These are phyloP conservation scores for Pinus taeda DNA, from an alignment of 75 land plant species.

Conservation along the genomic window DNA sequence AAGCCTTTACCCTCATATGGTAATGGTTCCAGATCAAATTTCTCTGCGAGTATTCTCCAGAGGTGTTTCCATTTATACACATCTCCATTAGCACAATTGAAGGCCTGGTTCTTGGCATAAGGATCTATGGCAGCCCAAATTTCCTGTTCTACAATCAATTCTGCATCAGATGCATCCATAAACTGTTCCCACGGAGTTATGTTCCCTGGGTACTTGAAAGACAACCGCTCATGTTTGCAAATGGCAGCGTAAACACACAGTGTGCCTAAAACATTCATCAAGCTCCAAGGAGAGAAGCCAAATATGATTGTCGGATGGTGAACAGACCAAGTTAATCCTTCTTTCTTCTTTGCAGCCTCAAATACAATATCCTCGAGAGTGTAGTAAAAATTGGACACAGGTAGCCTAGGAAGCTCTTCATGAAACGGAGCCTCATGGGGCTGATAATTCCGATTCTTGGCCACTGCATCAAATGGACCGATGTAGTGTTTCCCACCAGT, in stretches of 20 bases:
- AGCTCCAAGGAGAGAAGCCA: constrained; percentile 37
- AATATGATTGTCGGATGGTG: constrained; percentile 43
- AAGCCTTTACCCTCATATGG: constrained; percentile 7
- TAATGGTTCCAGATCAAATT: constrained; percentile 46
- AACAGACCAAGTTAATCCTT: constrained; percentile 33
- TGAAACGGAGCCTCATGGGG: constrained; percentile 61
- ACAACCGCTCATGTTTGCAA: constrained; percentile 52
- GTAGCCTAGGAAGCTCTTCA: constrained; percentile 66
- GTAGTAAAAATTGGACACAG: constrained; percentile 64
- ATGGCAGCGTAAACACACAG: constrained; percentile 58
- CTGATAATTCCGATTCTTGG: constrained; percentile 6
- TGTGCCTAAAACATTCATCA: constrained; percentile 53
- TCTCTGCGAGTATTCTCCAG: constrained; percentile 65
- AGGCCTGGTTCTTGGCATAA: constrained; percentile 68
- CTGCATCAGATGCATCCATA: constrained; percentile 69
- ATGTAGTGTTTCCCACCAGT: constrained; percentile 77
- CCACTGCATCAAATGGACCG: constrained; percentile 46
- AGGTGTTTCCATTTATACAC: constrained; percentile 68
- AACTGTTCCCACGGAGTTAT: constrained; percentile 51
- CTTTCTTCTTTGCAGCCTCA: constrained; percentile 30
- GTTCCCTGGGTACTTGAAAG: constrained; percentile 53
- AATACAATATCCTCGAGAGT: constrained; percentile 54
- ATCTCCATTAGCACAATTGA: constrained; percentile 75
- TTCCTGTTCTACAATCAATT: constrained; percentile 74
- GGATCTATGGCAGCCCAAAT: constrained; percentile 79